Evolutionary conservation across 495 filamentous ascomycete species (phyloP), one percentile per base, ranked within the genome.

Genomic region (Diplogelasinospora grovesii): DNA sequence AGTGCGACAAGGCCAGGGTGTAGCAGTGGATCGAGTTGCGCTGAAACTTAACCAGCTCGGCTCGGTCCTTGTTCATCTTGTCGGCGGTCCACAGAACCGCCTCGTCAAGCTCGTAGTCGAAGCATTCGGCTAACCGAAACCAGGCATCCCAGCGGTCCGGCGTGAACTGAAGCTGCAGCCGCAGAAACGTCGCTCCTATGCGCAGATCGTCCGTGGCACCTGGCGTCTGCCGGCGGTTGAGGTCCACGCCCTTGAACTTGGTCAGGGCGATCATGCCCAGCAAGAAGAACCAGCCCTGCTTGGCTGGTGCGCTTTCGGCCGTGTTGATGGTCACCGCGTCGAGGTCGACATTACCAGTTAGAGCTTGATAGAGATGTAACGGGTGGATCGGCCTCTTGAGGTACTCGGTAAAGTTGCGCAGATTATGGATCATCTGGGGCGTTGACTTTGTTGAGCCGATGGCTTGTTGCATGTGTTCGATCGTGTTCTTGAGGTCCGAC

Each of bases 11-110:
- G 2, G 92, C 89, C 72, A 97, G 88, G 10, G 84, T 79, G 57
- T 95, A 99, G 53, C 88, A 93, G 59, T 96, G 85, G 48, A 99
- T 95, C 4, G 88, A 77, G 49, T 75, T 74, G 20, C 93, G 76
- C 59, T 99, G 89, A 44, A 82, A 69, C 14, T 71, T 73, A 11
- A 85, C 76, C 25, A 98, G 59, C 30, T 94, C 86, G 5, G 66
- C 61, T 30, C 78, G 78, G 46, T 84, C 82, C 55, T 85, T 89
- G 60, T 97, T 96, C 57, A 97, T 80, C 54, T 93, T 93, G 39
- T 99, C 93, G 3, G 92, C 85, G n/a, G 79, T 82, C 92, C 93
- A 97, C 5, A 89, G 81, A 8, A 93, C 83, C 2, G 82, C 77
- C 54, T 99, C 93, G 43, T 99, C 93, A 32, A 97, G 61, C 54